Percentiles rank a stretch among this genome's conserved stretches.
Conservation (phyloP, 495 filamentous ascomycete species). For the Hapsidospora chrysogenum region DNA sequence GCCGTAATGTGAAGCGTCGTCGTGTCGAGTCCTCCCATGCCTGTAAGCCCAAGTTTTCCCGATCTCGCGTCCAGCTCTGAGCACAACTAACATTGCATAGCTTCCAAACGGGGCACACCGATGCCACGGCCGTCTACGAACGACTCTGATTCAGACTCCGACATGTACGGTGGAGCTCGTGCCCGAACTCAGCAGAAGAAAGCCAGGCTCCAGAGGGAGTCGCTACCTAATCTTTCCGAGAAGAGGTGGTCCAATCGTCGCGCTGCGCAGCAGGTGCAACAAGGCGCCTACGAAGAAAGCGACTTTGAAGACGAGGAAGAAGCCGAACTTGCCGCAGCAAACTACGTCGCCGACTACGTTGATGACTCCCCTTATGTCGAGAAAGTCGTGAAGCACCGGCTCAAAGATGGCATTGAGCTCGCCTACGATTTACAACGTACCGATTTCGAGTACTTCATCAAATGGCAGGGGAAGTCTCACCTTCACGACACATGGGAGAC, state of each 20-base stretch:
- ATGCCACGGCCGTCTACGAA: slow-evolving; percentile 38
- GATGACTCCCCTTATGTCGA: slow-evolving; percentile 75
- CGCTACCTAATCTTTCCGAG: slow-evolving; percentile 49
- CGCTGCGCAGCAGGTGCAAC: slow-evolving; percentile 60
- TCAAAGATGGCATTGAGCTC: slow-evolving; percentile 49
- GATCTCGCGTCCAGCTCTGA: background rate
- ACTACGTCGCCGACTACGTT: slow-evolving; percentile 44
- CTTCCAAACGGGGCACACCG: slow-evolving; percentile 49
- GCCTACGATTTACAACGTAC: slow-evolving; percentile 44
- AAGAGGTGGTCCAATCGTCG: slow-evolving; percentile 78
- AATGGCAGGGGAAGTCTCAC: slow-evolving; percentile 92
- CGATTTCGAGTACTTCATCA: slow-evolving; percentile 89
- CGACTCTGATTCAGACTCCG: slow-evolving; percentile 51
- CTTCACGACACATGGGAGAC: slow-evolving; percentile 92
- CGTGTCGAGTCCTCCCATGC: slow-evolving; percentile 32
- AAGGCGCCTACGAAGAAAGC: slow-evolving; percentile 76
- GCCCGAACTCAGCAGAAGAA: slow-evolving; percentile 52
- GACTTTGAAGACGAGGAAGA: slow-evolving; percentile 65
- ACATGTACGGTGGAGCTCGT: slow-evolving; percentile 61
- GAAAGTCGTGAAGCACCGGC: slow-evolving; percentile 68
- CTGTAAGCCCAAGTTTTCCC: slow-evolving; percentile 15
- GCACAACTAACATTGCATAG: slow-evolving; percentile 23
- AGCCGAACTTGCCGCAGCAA: slow-evolving; percentile 37
- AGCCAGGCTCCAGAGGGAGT: slow-evolving; percentile 45
- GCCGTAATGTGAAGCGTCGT: slow-evolving; percentile 28